Base-by-base conservation (phyloP, 1,284 basidiomycete genomes). In the Melanopsichium pennsylvanicum region DNA sequence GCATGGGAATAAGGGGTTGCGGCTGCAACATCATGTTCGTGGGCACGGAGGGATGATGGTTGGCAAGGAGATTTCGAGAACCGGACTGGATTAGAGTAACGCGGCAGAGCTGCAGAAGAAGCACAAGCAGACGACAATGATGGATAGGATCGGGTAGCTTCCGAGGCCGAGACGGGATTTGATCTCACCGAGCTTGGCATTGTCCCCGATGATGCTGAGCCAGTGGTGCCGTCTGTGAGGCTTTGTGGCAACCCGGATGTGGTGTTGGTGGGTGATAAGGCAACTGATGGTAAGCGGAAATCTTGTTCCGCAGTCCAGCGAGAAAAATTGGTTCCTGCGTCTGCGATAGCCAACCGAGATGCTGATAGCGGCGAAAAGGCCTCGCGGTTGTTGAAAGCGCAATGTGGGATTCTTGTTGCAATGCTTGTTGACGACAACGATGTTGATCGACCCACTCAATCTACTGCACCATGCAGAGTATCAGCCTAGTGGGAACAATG, bases 81-180 rank as follows among this genome's bases (percentile, higher is more conserved):
- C 16, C 11, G 11, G 18, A 13, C 26, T 22, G 43, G 38, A 26
- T 18, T 34, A 10, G 33, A n/a, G n/a, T n/a, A n/a, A n/a, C n/a
- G n/a, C n/a, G n/a, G n/a, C 38, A 35, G 46, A 45, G 21, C 13
- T 29, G 26, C 25, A 32, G 10, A 35, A 31, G 19, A 2, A 51
- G 23, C 32, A 15, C n/a, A 16, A 16, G 36, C 41, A 34, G 49
- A 40, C 42, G 51, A 50, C 32, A 40, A 31, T 44, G 36, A 34
- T 13, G 13, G 27, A 44, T 31, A 36, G 13, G 39, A 43, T 63
- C 60, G 60, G 47, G 47, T 38, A 15, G 11, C 35, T 39, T 39
- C 60, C 52, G 46, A 55, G 37, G n/a, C 21, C 50, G 32, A 22
- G 25, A 49, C 27, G 39, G 52, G 35, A 31, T 54, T 26, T 4